phyloP scores from a whole-genome alignment of 176 grass and related monocot genomes.

The Pontederia crassipes region DNA sequence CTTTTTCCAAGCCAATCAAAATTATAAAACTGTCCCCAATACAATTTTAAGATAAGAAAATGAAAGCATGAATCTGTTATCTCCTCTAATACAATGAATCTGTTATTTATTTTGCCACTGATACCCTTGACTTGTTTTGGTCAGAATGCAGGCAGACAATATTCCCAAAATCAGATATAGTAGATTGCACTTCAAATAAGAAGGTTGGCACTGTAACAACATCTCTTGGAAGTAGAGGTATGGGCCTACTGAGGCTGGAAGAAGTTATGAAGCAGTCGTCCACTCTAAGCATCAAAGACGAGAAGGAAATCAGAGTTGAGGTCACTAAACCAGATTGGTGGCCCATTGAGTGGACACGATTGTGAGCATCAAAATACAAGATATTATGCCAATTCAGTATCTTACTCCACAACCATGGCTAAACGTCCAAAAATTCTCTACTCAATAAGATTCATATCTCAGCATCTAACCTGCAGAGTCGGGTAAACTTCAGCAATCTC shows the following conservation, averaged over 20 bases:
- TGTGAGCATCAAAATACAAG: neutral
- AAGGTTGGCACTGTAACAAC: conserved; percentile 60
- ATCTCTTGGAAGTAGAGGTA: conserved; percentile 41
- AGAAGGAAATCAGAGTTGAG: conserved; percentile 34
- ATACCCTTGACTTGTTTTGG: neutral
- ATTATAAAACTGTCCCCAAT: neutral
- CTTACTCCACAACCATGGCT: too few relatives aligned
- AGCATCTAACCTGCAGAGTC: too few relatives aligned
- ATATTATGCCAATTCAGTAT: too few relatives aligned
- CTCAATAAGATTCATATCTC: too few relatives aligned
- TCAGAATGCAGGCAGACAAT: conserved; percentile 54
- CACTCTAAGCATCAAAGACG: conserved; percentile 24
- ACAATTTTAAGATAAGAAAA: neutral
- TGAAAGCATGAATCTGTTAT: too few relatives aligned
- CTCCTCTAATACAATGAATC: too few relatives aligned
- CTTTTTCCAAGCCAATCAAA: neutral
- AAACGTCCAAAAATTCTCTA: too few relatives aligned
- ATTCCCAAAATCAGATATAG: conserved; percentile 47
- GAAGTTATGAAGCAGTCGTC: conserved; percentile 37
- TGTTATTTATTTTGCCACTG: neutral
- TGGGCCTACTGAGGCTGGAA: conserved; percentile 57
- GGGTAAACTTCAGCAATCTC: too few relatives aligned
- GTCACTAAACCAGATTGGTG: conserved; percentile 76
- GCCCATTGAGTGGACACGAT: conserved; percentile 64
- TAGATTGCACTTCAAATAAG: conserved; percentile 42